phyloP scores from a whole-genome alignment of 176 grass and related monocot genomes.

The Microstegium vimineum region DNA sequence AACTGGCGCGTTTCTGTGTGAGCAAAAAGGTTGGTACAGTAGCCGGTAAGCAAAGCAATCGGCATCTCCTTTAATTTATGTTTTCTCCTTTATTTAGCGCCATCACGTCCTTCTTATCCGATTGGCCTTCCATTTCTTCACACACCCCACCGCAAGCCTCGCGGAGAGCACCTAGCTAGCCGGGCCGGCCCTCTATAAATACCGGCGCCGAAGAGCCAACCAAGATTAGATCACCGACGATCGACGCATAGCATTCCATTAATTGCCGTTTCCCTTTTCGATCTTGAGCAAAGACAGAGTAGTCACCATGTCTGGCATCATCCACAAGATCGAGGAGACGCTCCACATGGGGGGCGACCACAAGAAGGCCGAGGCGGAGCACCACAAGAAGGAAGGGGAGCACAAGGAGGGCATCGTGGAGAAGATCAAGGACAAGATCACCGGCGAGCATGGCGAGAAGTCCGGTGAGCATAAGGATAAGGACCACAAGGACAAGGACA shows the following conservation, averaged over 20 bases:
- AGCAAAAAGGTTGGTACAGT: not conserved
- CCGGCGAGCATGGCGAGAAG: conserved; percentile 51
- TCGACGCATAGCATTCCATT: not conserved
- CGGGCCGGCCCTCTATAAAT: conserved; percentile 67
- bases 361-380: conserved; percentile 39
- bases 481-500: too few relatives aligned
- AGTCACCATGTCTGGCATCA: conserved; percentile 70
- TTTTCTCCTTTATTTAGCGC: not conserved
- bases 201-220: not conserved
- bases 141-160: conserved; percentile 19
- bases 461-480: too few relatives aligned
- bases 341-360: conserved; percentile 84
- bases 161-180: not conserved
- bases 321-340: conserved; percentile 83
- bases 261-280: not conserved
- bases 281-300: not conserved
- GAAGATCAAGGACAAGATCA: conserved; percentile 94
- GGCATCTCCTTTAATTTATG: not conserved
- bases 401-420: conserved; percentile 61
- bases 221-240: conserved; percentile 29
- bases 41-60: conserved; percentile 8
- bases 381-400: conserved; percentile 53
- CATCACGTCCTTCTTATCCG: conserved; percentile 28
- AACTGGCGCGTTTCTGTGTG: not conserved
- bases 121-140: conserved; percentile 23